A percentile compares a stretch with the other conserved stretches of the same genome.
Evolutionary conservation across 164 flowering plant species (phyloP).

Genomic region (Saururus chinensis): DNA sequence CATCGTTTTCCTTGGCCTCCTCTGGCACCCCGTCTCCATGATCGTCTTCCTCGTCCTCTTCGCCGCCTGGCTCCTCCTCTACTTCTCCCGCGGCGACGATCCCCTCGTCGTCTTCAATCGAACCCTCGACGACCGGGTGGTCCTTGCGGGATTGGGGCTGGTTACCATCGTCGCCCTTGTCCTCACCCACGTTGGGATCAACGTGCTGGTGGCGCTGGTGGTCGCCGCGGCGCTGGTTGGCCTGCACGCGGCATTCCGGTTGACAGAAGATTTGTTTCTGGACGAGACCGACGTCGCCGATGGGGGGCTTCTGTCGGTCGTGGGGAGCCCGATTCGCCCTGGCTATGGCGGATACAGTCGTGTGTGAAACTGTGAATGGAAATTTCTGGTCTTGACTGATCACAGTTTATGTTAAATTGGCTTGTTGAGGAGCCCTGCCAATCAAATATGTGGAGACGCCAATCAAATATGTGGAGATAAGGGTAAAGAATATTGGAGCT

Average conservation of each 20-base stretch:
- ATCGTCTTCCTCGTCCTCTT: constrained; percentile 37
- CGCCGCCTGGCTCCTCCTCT: constrained; percentile 51
- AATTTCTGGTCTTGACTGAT: background rate
- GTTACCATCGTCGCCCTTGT: constrained; percentile 36
- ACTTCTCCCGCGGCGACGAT: constrained; percentile 36
- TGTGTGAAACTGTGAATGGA: background rate
- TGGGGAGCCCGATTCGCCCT: constrained; percentile 11
- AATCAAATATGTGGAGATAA: background rate
- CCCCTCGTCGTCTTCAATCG: constrained; percentile 32
- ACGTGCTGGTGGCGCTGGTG: constrained; percentile 26
- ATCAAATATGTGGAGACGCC: no score
- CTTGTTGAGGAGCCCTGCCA: background rate
- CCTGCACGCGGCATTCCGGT: constrained; percentile 50
- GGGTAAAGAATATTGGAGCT: background rate
- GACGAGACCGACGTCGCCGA: constrained; percentile 17
- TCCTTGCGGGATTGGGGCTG: constrained; percentile 20
- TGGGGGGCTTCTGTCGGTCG: constrained; percentile 30
- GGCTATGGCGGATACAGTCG: background rate
- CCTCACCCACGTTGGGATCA: constrained; percentile 39
- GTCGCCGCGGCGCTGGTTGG: constrained; percentile 31
- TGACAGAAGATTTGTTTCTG: constrained; percentile 32
- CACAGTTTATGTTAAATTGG: background rate
- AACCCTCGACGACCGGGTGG: constrained; percentile 35
- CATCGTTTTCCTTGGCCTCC: constrained; percentile 41
- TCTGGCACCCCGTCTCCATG: constrained; percentile 51